Percentiles rank a stretch among this genome's conserved stretches.
These are phyloP conservation scores for Sherardia arvensis DNA, from an alignment of 257 asterid species.

Conservation along the genomic window DNA sequence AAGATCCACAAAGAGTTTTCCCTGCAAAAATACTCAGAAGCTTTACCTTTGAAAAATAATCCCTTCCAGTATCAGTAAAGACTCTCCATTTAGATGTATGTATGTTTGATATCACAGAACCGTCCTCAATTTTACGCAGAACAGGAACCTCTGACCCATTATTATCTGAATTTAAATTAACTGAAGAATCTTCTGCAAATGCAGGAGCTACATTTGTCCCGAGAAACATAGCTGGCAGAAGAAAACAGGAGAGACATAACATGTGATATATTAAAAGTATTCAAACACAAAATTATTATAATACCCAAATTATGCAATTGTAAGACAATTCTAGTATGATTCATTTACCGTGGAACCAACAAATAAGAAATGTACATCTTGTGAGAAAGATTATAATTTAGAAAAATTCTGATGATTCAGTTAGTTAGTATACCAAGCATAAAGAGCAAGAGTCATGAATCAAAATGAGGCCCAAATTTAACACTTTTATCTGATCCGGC, in stretches of 20 bases:
- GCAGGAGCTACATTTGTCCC: slow-evolving; percentile 45
- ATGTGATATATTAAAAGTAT: background rate
- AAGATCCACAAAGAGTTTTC: background rate
- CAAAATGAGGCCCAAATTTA: background rate
- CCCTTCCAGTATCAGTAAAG: slow-evolving; percentile 83
- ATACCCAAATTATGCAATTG: too few relatives aligned
- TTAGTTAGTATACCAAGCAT: too few relatives aligned
- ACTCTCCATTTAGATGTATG: slow-evolving; percentile 96
- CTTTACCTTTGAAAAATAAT: slow-evolving; percentile 60
- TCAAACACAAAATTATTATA: too few relatives aligned
- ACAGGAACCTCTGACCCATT: slow-evolving; percentile 28
- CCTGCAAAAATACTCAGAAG: slow-evolving; percentile 1
- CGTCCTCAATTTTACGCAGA: slow-evolving; percentile 60
- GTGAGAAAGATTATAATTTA: too few relatives aligned
- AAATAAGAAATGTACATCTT: too few relatives aligned
- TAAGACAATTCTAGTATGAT: background rate
- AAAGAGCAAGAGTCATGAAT: background rate
- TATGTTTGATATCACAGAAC: slow-evolving; percentile 68
- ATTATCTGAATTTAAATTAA: slow-evolving; percentile 30
- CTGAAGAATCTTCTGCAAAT: slow-evolving; percentile 58
- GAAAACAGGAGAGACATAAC: slow-evolving; percentile 4
- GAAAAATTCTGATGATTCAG: too few relatives aligned
- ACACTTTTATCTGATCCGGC: background rate
- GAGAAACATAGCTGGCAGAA: slow-evolving; percentile 44
- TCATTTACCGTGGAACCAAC: background rate